phyloP scores from a whole-genome alignment of 495 filamentous ascomycete species.

The Echria macrotheca region DNA sequence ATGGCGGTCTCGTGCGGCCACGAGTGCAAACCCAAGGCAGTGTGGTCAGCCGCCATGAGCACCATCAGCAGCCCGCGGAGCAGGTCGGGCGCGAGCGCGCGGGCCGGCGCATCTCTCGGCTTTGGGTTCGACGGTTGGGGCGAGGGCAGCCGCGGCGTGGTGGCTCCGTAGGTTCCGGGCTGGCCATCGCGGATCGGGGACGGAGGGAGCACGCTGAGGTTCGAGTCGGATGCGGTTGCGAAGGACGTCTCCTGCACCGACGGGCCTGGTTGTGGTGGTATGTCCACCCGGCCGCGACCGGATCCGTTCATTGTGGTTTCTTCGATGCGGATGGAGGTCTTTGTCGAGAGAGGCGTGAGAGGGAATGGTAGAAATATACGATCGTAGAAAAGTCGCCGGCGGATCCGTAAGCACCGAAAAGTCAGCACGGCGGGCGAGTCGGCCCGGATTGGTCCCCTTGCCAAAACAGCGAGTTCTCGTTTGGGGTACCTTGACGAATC shows the following conservation, averaged over 20 bases:
- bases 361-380: too few species aligned
- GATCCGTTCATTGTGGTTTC: too few species aligned
- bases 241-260: background rate
- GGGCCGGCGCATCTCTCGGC: slow-evolving; percentile 10
- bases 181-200: background rate
- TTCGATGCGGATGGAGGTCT: too few species aligned
- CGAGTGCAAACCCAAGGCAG: slow-evolving; percentile 20
- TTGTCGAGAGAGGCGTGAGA: too few species aligned
- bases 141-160: background rate
- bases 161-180: background rate
- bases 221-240: background rate
- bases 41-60: slow-evolving; percentile 32
- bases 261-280: background rate
- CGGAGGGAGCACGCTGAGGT: background rate
- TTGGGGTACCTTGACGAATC: too few species aligned
- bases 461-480: too few species aligned
- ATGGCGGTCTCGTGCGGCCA: slow-evolving; percentile 29
- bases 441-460: too few species aligned
- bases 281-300: too few species aligned
- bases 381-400: too few species aligned
- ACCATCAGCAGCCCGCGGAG: slow-evolving; percentile 29
- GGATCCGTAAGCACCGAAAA: too few species aligned
- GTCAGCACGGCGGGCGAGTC: too few species aligned
- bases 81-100: slow-evolving; percentile 30
- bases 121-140: background rate